A percentile compares a stretch with the other conserved stretches of the same genome.
These are phyloP conservation scores for Earliella scabrosa DNA, from an alignment of 1,284 basidiomycete species.

Conservation along the genomic window DNA sequence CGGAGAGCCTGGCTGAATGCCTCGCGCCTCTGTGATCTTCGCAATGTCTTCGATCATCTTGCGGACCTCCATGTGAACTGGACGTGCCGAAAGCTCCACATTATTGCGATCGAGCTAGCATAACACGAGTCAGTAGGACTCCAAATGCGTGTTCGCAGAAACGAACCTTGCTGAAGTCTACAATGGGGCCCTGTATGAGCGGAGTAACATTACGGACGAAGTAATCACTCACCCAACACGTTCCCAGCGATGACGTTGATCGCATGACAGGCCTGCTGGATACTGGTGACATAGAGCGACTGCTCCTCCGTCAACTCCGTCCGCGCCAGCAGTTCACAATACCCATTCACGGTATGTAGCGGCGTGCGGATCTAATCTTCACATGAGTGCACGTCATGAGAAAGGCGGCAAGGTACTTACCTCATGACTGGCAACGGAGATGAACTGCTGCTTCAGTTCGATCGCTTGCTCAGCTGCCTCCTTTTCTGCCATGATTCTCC, in stretches of 20 bases:
- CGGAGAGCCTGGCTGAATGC: slow-evolving; percentile 25
- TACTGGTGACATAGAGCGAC: slow-evolving; percentile 32
- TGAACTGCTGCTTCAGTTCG: slow-evolving; percentile 39
- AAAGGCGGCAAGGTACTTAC: slow-evolving; percentile 9
- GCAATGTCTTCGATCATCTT: slow-evolving; percentile 36
- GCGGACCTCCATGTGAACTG: slow-evolving; percentile 33
- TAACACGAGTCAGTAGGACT: background rate
- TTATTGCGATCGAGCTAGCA: slow-evolving; percentile 35
- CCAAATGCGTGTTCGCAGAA: too few relatives aligned
- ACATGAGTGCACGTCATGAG: background rate
- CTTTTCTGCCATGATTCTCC: slow-evolving; percentile 39
- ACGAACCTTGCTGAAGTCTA: slow-evolving; percentile 37
- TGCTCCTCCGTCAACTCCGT: slow-evolving; percentile 35
- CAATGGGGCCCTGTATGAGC: slow-evolving; percentile 23
- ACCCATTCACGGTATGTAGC: slow-evolving; percentile 37
- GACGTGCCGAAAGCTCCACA: slow-evolving; percentile 34
- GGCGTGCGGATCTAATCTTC: slow-evolving; percentile 34
- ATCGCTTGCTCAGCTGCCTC: slow-evolving; percentile 38
- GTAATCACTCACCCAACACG: slow-evolving; percentile 28
- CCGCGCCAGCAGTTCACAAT: slow-evolving; percentile 34
- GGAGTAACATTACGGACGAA: background rate
- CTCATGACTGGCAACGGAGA: slow-evolving; percentile 37
- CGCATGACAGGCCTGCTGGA: slow-evolving; percentile 38
- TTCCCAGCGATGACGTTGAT: slow-evolving; percentile 39
- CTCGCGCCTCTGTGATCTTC: slow-evolving; percentile 31